Conservation (phyloP, 139 green algal species). For the Nannochloris sp. region DNA sequence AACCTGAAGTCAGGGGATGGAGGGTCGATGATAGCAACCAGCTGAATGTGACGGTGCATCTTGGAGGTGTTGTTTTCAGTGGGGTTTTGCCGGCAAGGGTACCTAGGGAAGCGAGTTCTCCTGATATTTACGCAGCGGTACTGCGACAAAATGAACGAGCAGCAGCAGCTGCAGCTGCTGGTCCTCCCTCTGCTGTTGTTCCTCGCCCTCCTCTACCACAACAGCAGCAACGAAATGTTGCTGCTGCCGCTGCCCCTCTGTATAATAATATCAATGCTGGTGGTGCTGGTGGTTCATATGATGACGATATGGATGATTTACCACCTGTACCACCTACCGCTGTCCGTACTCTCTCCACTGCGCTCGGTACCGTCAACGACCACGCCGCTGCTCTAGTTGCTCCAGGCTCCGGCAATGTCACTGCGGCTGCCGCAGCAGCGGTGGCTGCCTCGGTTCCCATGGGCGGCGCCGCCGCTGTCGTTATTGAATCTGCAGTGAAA, state of each 20-base stretch:
- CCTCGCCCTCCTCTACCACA: background rate
- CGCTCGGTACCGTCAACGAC: background rate
- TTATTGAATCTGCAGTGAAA: conserved; percentile 1
- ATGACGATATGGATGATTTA: no score
- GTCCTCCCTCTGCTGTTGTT: background rate
- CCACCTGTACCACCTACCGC: no score
- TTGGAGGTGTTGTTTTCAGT: background rate
- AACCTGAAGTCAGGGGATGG: background rate
- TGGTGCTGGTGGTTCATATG: no score
- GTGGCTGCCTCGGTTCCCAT: background rate
- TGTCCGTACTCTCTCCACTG: no score
- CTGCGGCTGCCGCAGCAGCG: background rate
- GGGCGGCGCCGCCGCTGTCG: background rate
- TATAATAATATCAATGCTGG: no score
- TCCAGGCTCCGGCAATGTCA: background rate
- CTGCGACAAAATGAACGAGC: background rate
- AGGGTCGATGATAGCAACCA: no score
- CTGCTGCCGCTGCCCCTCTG: no score
- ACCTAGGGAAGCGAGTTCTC: background rate
- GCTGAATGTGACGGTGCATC: background rate
- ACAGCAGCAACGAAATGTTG: no score
- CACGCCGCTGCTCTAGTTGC: background rate
- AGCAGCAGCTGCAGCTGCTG: background rate
- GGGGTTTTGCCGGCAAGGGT: background rate
- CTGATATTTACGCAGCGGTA: background rate